Base-by-base conservation (phyloP, 306 rosid species). In the Medicago truncatula region DNA sequence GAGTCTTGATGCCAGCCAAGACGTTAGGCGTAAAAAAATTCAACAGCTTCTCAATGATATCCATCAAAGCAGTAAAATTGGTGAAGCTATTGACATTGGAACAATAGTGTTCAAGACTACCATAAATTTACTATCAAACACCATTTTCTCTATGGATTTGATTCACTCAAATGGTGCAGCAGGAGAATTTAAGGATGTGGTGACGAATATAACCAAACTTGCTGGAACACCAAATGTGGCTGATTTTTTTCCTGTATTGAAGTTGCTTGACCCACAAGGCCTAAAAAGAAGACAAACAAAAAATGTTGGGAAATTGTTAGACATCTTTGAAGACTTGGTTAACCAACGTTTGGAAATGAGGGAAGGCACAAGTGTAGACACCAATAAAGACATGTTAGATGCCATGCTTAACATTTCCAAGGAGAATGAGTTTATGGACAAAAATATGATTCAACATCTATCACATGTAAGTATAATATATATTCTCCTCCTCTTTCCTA, bases 211-310 rank as follows among this genome's bases (percentile, higher is more conserved):
- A 16, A 72, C 78, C 3, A 79, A 58, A 21, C 70, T 72, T 5
- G 83, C 44, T 28, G 83, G 83, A 56, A 72, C 83, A 2, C 83
- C 78, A 39, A 79, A 79, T 20, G 4, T 79, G 61, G 83, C 83
- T 0, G 83, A 79, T 64, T 72, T 10, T 41, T 79, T 79, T 14
- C 83, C 69, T 1, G 2, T 54, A 14, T 31, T 79, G 8, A 72
- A 9, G 73, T 25, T 54, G 61, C 6, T 79, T 44, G 83, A 79
- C 3, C 83, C 74, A 6, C 74, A 79, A 12, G 83, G 83, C 2
- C 8, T 79, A 2, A 79, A 65, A 28, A 67, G 67, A 9, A 18
- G 15, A 3, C 83, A 72, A 18, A 15, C 74, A 21, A 54, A 79
- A 68, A 72, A 79, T 7, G 74, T 64, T 1, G 5, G 1, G 41